Percentiles rank a stretch among this genome's conserved stretches.
phyloP scores from a whole-genome alignment of 2,329 filamentous ascomycete species.

The Clarireedia monteithiana region DNA sequence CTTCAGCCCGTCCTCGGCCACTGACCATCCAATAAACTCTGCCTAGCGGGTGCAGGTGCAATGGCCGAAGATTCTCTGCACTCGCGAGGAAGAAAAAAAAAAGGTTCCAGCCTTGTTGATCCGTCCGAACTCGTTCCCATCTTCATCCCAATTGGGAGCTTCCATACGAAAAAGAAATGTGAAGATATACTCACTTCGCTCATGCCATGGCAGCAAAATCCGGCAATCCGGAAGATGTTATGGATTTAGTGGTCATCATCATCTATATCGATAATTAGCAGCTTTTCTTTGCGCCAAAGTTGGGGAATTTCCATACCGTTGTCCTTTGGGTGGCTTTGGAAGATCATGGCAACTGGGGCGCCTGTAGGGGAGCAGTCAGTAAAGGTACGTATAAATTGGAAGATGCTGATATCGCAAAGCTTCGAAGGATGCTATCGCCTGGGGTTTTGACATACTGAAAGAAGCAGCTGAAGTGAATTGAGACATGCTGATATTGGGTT shows the following conservation, averaged over 20 bases:
- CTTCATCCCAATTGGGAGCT: constrained; percentile 1
- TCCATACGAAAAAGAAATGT: not conserved
- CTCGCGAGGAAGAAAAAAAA: not conserved
- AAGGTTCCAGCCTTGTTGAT: constrained; percentile 7
- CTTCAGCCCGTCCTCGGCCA: constrained; percentile 1
- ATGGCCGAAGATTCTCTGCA: constrained; percentile 1
- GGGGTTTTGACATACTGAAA: constrained; percentile 4
- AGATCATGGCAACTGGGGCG: not conserved
- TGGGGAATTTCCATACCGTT: not conserved
- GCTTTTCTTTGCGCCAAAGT: not conserved
- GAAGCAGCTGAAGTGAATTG: not conserved
- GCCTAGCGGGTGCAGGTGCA: not conserved
- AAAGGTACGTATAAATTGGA: not conserved
- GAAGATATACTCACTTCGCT: constrained; percentile 2
- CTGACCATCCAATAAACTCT: constrained; percentile 2
- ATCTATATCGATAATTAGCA: not conserved
- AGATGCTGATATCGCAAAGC: not conserved
- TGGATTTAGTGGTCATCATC: constrained; percentile 7
- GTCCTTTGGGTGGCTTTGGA: constrained; percentile 8
- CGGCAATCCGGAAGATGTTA: not conserved
- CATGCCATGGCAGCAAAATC: not conserved
- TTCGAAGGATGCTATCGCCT: not conserved
- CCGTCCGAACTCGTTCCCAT: not conserved
- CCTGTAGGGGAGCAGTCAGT: not conserved
- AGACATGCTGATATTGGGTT: not conserved